Conservation (phyloP, 805 yeast genomes). For the Scheffersomyces spartinae region DNA sequence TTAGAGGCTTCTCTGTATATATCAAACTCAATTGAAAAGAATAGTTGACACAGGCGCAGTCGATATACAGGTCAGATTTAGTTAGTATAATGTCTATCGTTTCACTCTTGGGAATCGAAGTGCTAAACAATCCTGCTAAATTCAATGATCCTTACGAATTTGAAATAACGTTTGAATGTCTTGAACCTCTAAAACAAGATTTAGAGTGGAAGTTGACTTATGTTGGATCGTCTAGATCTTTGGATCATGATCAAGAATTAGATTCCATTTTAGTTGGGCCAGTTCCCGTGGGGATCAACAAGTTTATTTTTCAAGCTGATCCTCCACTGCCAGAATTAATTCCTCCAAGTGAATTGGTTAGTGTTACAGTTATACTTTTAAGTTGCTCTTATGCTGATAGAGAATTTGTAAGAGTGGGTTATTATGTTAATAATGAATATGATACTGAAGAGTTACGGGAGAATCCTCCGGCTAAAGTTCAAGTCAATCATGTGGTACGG, state of each 20-base stretch:
- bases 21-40: no score
- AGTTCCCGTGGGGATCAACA: slow-evolving; percentile 93
- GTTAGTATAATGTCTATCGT: slow-evolving; percentile 70
- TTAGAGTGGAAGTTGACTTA: slow-evolving; percentile 96
- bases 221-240: slow-evolving; percentile 89
- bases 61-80: slow-evolving; percentile 10
- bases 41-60: no score
- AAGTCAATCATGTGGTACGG: slow-evolving; percentile 86
- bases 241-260: slow-evolving; percentile 93
- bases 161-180: slow-evolving; percentile 94
- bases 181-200: slow-evolving; percentile 85
- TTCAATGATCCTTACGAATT: slow-evolving; percentile 91
- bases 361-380: slow-evolving; percentile 86
- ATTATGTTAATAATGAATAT: slow-evolving; percentile 94
- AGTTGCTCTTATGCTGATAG: slow-evolving; percentile 90
- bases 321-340: slow-evolving; percentile 94
- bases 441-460: slow-evolving; percentile 88
- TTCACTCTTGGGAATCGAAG: slow-evolving; percentile 82
- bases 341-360: slow-evolving; percentile 90
- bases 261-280: slow-evolving; percentile 98
- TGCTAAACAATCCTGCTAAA: slow-evolving; percentile 88
- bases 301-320: slow-evolving; percentile 86
- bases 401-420: slow-evolving; percentile 95
- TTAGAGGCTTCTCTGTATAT: no score
- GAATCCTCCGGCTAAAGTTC: slow-evolving; percentile 88